Base-by-base conservation (phyloP, 768 basidiomycete genomes). In the Mycena galericulata region DNA sequence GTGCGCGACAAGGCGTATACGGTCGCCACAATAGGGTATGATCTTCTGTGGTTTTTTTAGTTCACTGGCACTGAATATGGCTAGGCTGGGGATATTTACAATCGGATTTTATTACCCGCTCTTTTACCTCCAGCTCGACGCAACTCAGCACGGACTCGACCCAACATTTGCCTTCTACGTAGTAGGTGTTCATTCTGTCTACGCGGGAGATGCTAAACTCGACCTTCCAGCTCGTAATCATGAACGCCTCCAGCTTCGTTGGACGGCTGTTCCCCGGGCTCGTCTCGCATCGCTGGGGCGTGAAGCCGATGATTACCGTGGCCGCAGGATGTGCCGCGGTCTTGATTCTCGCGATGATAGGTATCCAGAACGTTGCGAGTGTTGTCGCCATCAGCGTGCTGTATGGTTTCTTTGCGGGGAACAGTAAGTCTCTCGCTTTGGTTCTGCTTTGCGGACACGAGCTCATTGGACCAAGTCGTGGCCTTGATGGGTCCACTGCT, bases 51-150 rank as follows among this genome's bases (percentile, higher is more conserved):
- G 40, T 62, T 40, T 38, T 40, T 65, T 40, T n/a, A 5, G 32
- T 36, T 41, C 18, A n/a, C n/a, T 11, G 17, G 20, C 11, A 8
- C 57, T 34, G 22, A 61, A 27, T 36, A 18, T 26, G 34, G 49
- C 29, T 50, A 84, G 82, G 32, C 80, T 81, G 14, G 68, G 79
- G 14, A 71, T 79, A 45, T 78, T 81, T 18, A 72, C 82, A 7
- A 69, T 75, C 1, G 85, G 84, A 3, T 72, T 87, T 34, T 88
- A 81, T 65, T 87, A 81, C 50, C 87, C 88, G 0, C 78, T 87
- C 20, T 89, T 88, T 75, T 90, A 86, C 72, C 70, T 90, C 9
- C 89, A 90, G 68, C 75, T 89, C 15, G 83, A 86, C 63, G 81
- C 88, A 1, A 78, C 86, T 30, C 76, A 80, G 54, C 86, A 87